Conservation (phyloP, 331 rosid genomes). For the Stylosanthes scabra region DNA sequence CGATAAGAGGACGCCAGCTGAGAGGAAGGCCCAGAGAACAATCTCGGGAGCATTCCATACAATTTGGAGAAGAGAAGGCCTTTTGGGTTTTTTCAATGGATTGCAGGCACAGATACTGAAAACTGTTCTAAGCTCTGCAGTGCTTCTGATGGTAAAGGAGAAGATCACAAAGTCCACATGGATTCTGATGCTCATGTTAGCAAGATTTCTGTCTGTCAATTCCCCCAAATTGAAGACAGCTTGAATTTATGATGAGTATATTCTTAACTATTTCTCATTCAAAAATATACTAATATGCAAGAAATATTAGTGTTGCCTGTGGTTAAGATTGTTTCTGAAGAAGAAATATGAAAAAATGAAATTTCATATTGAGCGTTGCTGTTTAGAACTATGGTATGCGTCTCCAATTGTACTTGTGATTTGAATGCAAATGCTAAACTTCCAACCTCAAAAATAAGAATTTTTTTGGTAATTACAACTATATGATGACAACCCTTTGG, state of each 20-base stretch:
- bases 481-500: conserved; percentile 11
- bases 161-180: conserved; percentile 84
- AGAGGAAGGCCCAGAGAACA: conserved; percentile 60
- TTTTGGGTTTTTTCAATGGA: conserved; percentile 90
- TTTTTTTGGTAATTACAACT: conserved; percentile 29
- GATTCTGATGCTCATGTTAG: conserved; percentile 70
- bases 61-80: conserved; percentile 86
- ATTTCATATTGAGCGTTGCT: conserved; percentile 21
- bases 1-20: conserved; percentile 51
- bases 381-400: conserved; percentile 30
- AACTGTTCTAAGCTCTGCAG: conserved; percentile 94
- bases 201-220: conserved; percentile 57
- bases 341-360: conserved; percentile 27
- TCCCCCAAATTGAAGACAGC: conserved; percentile 60
- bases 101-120: conserved; percentile 87
- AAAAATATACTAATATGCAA: conserved; percentile 38
- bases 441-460: conserved; percentile 29
- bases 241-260: conserved; percentile 38
- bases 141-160: conserved; percentile 92
- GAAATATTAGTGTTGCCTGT: conserved; percentile 22
- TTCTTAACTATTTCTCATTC: conserved; percentile 13
- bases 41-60: conserved; percentile 75
- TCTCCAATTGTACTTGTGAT: conserved; percentile 13
- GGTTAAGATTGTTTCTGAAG: conserved; percentile 23
- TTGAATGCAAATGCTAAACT: conserved; percentile 15